Percentiles rank a stretch among this genome's conserved stretches.
phyloP scores from a whole-genome alignment of 495 filamentous ascomycete species.

The Bombardia bombarda region DNA sequence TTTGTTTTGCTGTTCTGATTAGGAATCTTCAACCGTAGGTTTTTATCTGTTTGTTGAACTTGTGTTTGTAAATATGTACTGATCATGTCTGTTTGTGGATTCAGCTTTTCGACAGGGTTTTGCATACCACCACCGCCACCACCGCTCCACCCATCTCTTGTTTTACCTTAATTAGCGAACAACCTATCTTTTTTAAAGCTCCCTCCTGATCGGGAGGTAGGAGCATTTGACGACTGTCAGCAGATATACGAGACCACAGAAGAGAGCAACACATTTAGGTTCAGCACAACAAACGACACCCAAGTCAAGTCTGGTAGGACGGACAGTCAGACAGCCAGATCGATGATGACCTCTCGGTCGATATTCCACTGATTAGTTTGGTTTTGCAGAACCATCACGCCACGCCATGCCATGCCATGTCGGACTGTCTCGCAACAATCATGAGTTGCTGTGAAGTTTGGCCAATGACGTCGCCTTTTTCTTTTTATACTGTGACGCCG shows the following conservation, averaged over 20 bases:
- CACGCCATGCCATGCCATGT: background rate
- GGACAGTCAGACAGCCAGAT: too few species aligned
- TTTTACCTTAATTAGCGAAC: background rate
- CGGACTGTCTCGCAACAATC: background rate
- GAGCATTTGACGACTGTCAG: too few species aligned
- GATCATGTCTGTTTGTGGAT: too few species aligned
- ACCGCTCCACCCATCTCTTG: background rate
- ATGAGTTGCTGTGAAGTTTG: background rate
- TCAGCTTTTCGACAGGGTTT: background rate
- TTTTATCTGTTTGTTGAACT: background rate
- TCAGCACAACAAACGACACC: too few species aligned
- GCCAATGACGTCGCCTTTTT: background rate
- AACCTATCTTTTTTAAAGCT: too few species aligned
- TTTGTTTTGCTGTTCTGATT: slow-evolving; percentile 25
- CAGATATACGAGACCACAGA: too few species aligned
- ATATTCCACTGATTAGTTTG: background rate
- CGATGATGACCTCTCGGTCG: too few species aligned
- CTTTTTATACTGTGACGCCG: background rate
- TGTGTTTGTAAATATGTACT: too few species aligned
- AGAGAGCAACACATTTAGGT: too few species aligned
- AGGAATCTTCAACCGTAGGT: slow-evolving; percentile 23
- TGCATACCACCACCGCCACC: background rate
- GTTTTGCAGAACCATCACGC: background rate
- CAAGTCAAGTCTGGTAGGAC: too few species aligned
- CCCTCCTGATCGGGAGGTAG: too few species aligned